Evolutionary conservation across 441 rosid genomes (phyloP), one percentile per base, ranked within the genome.

Genomic region (Pelargonium australe): DNA sequence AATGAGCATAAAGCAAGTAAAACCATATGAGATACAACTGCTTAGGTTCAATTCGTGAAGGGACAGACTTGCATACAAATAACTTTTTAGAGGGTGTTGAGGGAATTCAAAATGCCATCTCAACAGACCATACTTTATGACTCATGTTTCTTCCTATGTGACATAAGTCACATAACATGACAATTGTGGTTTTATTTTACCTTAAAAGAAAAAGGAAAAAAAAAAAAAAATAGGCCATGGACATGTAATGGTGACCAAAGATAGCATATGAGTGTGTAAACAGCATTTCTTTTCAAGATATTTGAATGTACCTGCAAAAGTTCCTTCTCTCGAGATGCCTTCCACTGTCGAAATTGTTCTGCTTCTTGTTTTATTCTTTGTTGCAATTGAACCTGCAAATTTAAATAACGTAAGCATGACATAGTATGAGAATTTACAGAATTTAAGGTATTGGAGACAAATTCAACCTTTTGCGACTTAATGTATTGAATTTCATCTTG

Each of bases 401-500:
- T 40, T 57, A 64, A 43, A 41, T 5, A 19, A 55, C 5, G 13
- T 53, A 64, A 34, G 47, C 28, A 45, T 31, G 25, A 20, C 9
- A 58, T 12, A 73, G 5, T 3, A 34, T 11, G 28, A 47, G 5
- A 44, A 12, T 23, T n/a, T 17, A 69, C 2, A 23, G 2, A 68
- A 16, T 41, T 13, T 20, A 0, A 61, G 63, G 40, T 19, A 45
- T 43, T 23, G 47, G 58, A 68, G 61, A 72, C 17, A 49, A 63
- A 66, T 19, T 65, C 17, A 74, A 92, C 99, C 92, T 95, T 95
- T 77, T 92, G 98, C 47, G 97, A 92, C 82, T 95, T 92, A 64
- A 95, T 95, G 60, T 80, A 90, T 76, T 89, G 98, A 76, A 95
- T 95, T 88, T 95, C 99, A 23, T 92, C 99, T 70, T 90, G 98